A percentile compares a stretch with the other conserved stretches of the same genome.
These are phyloP conservation scores for Hemileia vastatrix DNA, from an alignment of 1,284 basidiomycete genomes.

Conservation along the genomic window DNA sequence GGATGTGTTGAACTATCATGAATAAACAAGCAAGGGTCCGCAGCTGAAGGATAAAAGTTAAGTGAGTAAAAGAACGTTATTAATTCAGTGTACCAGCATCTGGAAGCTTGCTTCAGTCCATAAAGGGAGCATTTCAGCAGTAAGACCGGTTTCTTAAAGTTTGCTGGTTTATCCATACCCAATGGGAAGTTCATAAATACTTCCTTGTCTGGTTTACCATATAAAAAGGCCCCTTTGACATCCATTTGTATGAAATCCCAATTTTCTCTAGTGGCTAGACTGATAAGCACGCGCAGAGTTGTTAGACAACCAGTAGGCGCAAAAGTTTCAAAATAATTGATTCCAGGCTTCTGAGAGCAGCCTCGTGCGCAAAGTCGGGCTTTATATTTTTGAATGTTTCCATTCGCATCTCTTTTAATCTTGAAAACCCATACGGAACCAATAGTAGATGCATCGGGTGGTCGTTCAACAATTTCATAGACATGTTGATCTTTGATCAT, in stretches of 20 bases:
- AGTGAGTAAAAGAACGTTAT: not conserved
- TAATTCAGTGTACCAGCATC: not conserved
- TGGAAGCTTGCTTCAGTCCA: not conserved
- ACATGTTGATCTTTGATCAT: too few relatives aligned
- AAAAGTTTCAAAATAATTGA: constrained; percentile 22
- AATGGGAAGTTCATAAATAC: not conserved
- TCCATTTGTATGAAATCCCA: constrained; percentile 20
- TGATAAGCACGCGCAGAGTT: constrained; percentile 9
- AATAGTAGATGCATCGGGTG: too few relatives aligned
- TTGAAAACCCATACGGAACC: constrained; percentile 48
- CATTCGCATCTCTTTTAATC: constrained; percentile 44
- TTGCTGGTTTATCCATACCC: too few relatives aligned
- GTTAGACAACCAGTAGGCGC: constrained; percentile 11
- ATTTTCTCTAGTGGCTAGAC: constrained; percentile 8
- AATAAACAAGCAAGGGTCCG: not conserved
- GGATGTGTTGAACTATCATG: too few relatives aligned
- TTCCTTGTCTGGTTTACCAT: constrained; percentile 4
- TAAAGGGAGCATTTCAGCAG: constrained; percentile 2
- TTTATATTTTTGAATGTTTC: constrained; percentile 32
- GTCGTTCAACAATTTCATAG: too few relatives aligned
- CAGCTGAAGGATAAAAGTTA: not conserved
- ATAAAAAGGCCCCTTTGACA: constrained; percentile 23
- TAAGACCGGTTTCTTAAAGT: too few relatives aligned
- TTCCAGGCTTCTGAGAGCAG: constrained; percentile 15
- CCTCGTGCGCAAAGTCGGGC: constrained; percentile 24